Percentiles rank a stretch among this genome's conserved stretches.
Conservation (phyloP, 2,329 filamentous ascomycete species). For the Arachnopeziza araneosa region DNA sequence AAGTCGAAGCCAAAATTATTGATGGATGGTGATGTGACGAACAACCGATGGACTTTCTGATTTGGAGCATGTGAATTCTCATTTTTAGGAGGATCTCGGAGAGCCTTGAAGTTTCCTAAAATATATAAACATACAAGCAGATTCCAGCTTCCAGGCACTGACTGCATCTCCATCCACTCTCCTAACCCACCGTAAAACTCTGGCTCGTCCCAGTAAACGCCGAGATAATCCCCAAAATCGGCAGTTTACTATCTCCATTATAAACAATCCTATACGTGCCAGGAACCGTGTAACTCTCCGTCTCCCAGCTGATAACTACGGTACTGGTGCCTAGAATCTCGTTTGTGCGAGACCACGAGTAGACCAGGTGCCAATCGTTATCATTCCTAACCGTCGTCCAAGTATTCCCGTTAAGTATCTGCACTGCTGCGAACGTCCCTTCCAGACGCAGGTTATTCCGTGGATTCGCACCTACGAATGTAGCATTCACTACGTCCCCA, state of each 20-base stretch:
- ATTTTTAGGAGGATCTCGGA: no score
- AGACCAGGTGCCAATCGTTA: constrained; percentile 77
- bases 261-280: constrained; percentile 78
- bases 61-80: no score
- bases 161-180: neutral
- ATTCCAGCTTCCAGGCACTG: no score
- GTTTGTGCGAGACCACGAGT: constrained; percentile 69
- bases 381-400: constrained; percentile 70
- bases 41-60: no score
- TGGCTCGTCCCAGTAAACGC: constrained; percentile 62
- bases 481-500: constrained; percentile 58
- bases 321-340: constrained; percentile 66
- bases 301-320: constrained; percentile 76
- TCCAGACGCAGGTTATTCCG: constrained; percentile 79
- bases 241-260: constrained; percentile 71
- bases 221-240: constrained; percentile 49
- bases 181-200: constrained; percentile 19
- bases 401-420: constrained; percentile 43
- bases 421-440: constrained; percentile 70
- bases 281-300: constrained; percentile 46
- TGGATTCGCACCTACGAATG: constrained; percentile 82
- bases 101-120: no score
- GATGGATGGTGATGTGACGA: constrained; percentile 50
- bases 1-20: constrained; percentile 57
- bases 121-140: no score